Base-by-base conservation (phyloP, 176 grass and related monocot species). In the Aegilops tauschii region DNA sequence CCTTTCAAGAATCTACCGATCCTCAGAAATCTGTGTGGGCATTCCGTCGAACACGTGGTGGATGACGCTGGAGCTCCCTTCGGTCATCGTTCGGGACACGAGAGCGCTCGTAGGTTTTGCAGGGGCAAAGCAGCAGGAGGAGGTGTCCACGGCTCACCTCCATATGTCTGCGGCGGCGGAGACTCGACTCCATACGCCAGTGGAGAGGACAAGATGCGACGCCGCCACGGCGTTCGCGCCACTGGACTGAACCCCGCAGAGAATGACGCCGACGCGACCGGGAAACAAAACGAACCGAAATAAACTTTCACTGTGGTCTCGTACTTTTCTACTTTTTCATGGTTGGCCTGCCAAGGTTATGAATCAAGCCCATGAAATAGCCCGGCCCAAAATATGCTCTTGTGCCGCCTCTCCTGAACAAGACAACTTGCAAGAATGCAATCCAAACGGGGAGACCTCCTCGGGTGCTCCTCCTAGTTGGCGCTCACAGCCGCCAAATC, bases 31-130 rank as follows among this genome's bases (percentile, higher is more conserved):
- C 40, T 50, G 31, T 1, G 9, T 66, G 79, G 32, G 32, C 80
- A 87, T 90, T 87, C 44, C 42, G 25, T 78, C 74, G 66, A 90
- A 79, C 84, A 79, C 6, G 42, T 73, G 34, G 80, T 34, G 84
- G 58, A 21, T 64, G 12, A 31, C 29, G 1, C 20, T 17, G 13
- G n/a, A 17, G 35, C 58, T 80, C 35, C 5, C 77, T 28, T 39
- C 21, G 0, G 61, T 28, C 58, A 63, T 64, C 16, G 1, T 11
- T 30, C 9, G 14, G 78, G 78, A 17, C 8, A 44, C 36, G 9
- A 3, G 52, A 14, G 54, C n/a, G 45, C 70, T 8, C 69, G 50
- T 21, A 11, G 12, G 11, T 37, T 61, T 3, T 21, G 29, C 16
- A 29, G 29, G 54, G 28, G 21, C 5, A 25, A 36, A 31, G 10